Percentiles rank a stretch among this genome's conserved stretches.
These are phyloP conservation scores for Cystobasidium ongulense DNA, from an alignment of 768 basidiomycete species.

Conservation along the genomic window DNA sequence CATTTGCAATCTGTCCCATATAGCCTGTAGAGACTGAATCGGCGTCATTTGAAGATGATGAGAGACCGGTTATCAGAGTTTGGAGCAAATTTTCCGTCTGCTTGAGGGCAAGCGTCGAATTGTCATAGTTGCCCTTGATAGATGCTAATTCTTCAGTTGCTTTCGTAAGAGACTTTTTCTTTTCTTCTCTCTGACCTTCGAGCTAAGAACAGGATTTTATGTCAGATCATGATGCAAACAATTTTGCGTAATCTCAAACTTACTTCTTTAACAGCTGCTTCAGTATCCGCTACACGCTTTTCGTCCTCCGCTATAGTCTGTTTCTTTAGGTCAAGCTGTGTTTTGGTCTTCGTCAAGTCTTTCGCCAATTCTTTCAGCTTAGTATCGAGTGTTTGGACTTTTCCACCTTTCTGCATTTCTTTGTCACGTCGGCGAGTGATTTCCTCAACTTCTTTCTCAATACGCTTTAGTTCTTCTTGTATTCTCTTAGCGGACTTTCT, in stretches of 20 bases:
- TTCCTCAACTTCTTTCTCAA: slow-evolving; percentile 61
- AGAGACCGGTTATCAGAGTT: slow-evolving; percentile 82
- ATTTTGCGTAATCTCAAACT: slow-evolving; percentile 40
- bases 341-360: slow-evolving; percentile 67
- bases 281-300: slow-evolving; percentile 52
- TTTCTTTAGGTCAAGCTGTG: slow-evolving; percentile 74
- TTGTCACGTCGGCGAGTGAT: slow-evolving; percentile 68
- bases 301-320: slow-evolving; percentile 71
- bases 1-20: slow-evolving; percentile 88
- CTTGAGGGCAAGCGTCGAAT: slow-evolving; percentile 55
- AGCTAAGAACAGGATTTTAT: slow-evolving; percentile 50
- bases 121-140: slow-evolving; percentile 63
- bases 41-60: slow-evolving; percentile 58
- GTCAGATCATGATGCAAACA: slow-evolving; percentile 14
- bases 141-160: slow-evolving; percentile 54
- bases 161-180: slow-evolving; percentile 55
- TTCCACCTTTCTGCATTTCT: slow-evolving; percentile 88
- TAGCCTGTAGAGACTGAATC: slow-evolving; percentile 73
- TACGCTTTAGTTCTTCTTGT: slow-evolving; percentile 58
- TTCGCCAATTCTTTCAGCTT: slow-evolving; percentile 69
- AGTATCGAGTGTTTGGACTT: slow-evolving; percentile 74
- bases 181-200: slow-evolving; percentile 54
- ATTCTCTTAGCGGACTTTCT: slow-evolving; percentile 54
- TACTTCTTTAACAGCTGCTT: slow-evolving; percentile 59
- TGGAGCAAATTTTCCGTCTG: slow-evolving; percentile 88